Percentiles rank a stretch among this genome's conserved stretches.
phyloP scores from a whole-genome alignment of 495 filamentous ascomycete genomes.

The Neurospora sp. region DNA sequence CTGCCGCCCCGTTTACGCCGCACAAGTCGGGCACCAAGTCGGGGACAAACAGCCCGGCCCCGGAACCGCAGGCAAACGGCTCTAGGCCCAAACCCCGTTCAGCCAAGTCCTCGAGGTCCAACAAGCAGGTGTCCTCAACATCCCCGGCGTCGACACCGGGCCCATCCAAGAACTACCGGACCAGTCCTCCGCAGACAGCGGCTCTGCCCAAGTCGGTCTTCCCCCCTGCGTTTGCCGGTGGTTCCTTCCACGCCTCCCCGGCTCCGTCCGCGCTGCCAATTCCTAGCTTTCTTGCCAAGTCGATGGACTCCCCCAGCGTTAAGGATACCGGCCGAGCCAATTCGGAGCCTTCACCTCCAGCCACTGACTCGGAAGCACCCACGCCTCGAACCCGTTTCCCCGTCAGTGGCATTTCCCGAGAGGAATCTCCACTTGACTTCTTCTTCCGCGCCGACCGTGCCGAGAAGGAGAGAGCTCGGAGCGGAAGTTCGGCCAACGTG shows the following conservation, averaged over 20 bases:
- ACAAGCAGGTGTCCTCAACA: constrained; percentile 23
- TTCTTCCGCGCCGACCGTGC: constrained; percentile 80
- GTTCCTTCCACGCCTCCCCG: constrained; percentile 91
- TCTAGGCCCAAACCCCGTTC: constrained; percentile 22
- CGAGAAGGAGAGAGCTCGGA: constrained; percentile 52
- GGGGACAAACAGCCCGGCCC: constrained; percentile 12
- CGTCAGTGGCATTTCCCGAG: constrained; percentile 15
- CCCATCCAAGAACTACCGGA: constrained; percentile 23
- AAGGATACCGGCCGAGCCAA: constrained; percentile 20
- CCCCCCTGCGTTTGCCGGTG: constrained; percentile 71
- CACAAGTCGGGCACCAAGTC: constrained; percentile 21
- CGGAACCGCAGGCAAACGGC: constrained; percentile 13
- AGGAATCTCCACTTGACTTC: constrained; percentile 75
- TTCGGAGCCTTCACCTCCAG: constrained; percentile 27
- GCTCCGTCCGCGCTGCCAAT: constrained; percentile 88
- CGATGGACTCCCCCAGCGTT: constrained; percentile 47
- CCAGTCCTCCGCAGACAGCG: constrained; percentile 28
- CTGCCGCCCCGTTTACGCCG: constrained; percentile 27
- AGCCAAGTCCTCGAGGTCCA: constrained; percentile 24
- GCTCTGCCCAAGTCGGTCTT: constrained; percentile 24
- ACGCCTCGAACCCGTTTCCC: constrained; percentile 27
- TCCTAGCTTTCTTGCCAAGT: constrained; percentile 82
- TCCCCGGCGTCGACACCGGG: constrained; percentile 25
- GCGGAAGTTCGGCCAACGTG: constrained; percentile 34
- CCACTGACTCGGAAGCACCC: constrained; percentile 31